A percentile compares a stretch with the other conserved stretches of the same genome.
phyloP scores from a whole-genome alignment of 2,329 filamentous ascomycete species.

The Chalaropsis ovoidea region DNA sequence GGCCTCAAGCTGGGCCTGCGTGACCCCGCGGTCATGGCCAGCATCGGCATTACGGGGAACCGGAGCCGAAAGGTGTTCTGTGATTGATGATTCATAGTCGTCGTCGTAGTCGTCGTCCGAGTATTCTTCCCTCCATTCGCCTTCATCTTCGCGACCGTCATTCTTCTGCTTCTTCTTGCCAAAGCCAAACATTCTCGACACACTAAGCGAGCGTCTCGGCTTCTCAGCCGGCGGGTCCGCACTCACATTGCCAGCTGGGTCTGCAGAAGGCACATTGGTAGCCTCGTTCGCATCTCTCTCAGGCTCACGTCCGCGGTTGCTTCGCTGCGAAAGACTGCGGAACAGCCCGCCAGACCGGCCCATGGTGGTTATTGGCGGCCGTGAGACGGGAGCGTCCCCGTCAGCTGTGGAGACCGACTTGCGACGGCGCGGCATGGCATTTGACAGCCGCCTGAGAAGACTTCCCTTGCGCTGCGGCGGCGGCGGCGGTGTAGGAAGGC shows the following conservation, averaged over 20 bases:
- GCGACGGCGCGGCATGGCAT: constrained; percentile 27
- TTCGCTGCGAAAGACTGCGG: constrained; percentile 35
- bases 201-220: constrained; percentile 25
- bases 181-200: constrained; percentile 24
- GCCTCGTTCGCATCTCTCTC: not conserved
- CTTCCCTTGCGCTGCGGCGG: constrained; percentile 32
- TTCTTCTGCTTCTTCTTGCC: constrained; percentile 33
- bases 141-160: constrained; percentile 30
- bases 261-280: not conserved
- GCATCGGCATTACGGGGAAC: not conserved
- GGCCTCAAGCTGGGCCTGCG: constrained; percentile 17
- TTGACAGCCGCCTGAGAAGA: constrained; percentile 38
- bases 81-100: constrained; percentile 16
- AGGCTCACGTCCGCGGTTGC: constrained; percentile 20
- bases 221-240: constrained; percentile 15
- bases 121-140: constrained; percentile 6
- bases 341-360: constrained; percentile 28
- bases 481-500: constrained; percentile 38
- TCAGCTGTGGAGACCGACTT: constrained; percentile 28
- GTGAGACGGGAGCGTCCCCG: constrained; percentile 29
- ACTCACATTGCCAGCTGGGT: constrained; percentile 8
- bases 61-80: not conserved
- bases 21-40: constrained; percentile 6
- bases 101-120: constrained; percentile 21
- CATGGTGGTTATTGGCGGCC: constrained; percentile 41